These are phyloP conservation scores for Annulohypoxylon maeteangense DNA, from an alignment of 495 filamentous ascomycete species.

Conservation along the genomic window DNA sequence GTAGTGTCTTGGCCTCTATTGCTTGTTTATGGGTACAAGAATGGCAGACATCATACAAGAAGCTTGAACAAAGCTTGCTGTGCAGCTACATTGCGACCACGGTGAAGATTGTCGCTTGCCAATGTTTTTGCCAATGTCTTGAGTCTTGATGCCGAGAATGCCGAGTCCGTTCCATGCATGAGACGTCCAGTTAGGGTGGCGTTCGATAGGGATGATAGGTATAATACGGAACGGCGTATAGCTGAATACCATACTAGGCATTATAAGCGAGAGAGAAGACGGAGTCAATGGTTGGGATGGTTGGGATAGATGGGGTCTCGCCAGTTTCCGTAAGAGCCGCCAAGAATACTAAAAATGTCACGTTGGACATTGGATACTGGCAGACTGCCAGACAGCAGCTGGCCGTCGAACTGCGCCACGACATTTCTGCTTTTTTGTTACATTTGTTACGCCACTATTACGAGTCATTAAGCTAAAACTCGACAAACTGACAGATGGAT, in stretches of 20 bases:
- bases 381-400: background rate
- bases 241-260: background rate
- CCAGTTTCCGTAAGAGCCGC: slow-evolving; percentile 30
- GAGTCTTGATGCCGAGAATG: slow-evolving; percentile 37
- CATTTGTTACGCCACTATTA: slow-evolving; percentile 21
- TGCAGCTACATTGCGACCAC: background rate
- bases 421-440: slow-evolving; percentile 1
- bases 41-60: slow-evolving; percentile 13
- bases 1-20: slow-evolving; percentile 12
- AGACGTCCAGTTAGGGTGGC: slow-evolving; percentile 4
- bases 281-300: slow-evolving; percentile 39
- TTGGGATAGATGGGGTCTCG: slow-evolving; percentile 25
- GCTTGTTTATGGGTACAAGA: background rate
- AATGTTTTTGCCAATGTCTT: slow-evolving; percentile 43
- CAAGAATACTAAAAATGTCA: slow-evolving; percentile 36
- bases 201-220: background rate
- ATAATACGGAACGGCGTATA: slow-evolving; percentile 20
- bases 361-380: slow-evolving; percentile 20
- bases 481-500: no score
- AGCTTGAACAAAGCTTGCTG: slow-evolving; percentile 36
- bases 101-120: slow-evolving; percentile 24
- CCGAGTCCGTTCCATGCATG: slow-evolving; percentile 36
- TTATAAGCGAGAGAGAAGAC: slow-evolving; percentile 26
- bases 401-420: slow-evolving; percentile 22
- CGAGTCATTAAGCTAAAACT: slow-evolving; percentile 23